Evolutionary conservation across 2,329 filamentous ascomycete genomes (phyloP).

Genomic region (Penicillium italicum): DNA sequence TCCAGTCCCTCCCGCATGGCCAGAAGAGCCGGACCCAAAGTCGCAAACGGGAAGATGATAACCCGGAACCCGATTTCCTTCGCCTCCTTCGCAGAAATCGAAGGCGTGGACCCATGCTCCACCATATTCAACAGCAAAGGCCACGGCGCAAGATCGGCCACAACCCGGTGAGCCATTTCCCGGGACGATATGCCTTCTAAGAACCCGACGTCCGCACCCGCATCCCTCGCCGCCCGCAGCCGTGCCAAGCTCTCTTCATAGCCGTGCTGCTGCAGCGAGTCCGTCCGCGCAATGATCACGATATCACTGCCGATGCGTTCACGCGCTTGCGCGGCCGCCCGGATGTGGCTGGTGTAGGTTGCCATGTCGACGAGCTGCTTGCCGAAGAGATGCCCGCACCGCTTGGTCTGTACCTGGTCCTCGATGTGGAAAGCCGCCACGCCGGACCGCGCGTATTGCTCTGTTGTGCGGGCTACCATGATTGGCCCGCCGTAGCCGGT

Average conservation of each 20-base stretch:
- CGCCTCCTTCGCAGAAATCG: slow-evolving; percentile 38
- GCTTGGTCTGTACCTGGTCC: slow-evolving; percentile 51
- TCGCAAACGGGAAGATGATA: slow-evolving; percentile 44
- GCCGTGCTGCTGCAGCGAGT: slow-evolving; percentile 36
- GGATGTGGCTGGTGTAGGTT: slow-evolving; percentile 37
- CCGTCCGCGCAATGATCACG: slow-evolving; percentile 45
- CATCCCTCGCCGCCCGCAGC: slow-evolving; percentile 39
- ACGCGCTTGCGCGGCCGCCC: slow-evolving; percentile 37
- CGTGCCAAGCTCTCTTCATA: slow-evolving; percentile 41
- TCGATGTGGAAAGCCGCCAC: slow-evolving; percentile 58
- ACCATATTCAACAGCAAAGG: slow-evolving; percentile 46
- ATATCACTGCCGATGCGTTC: slow-evolving; percentile 40
- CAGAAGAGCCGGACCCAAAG: slow-evolving; percentile 37
- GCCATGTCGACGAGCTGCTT: slow-evolving; percentile 39
- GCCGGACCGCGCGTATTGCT: slow-evolving; percentile 51
- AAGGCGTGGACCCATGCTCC: slow-evolving; percentile 43
- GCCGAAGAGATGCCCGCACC: slow-evolving; percentile 41
- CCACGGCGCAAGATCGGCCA: slow-evolving; percentile 37
- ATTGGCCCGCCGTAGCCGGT: slow-evolving; percentile 54
- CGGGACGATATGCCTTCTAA: slow-evolving; percentile 41
- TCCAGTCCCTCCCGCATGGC: slow-evolving; percentile 38
- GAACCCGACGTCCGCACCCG: slow-evolving; percentile 44
- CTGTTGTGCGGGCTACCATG: slow-evolving; percentile 49
- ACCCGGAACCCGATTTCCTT: slow-evolving; percentile 42
- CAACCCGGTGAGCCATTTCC: slow-evolving; percentile 36